Evolutionary conservation across 495 filamentous ascomycete genomes (phyloP).

Genomic region (Mycothermus thermophilus): DNA sequence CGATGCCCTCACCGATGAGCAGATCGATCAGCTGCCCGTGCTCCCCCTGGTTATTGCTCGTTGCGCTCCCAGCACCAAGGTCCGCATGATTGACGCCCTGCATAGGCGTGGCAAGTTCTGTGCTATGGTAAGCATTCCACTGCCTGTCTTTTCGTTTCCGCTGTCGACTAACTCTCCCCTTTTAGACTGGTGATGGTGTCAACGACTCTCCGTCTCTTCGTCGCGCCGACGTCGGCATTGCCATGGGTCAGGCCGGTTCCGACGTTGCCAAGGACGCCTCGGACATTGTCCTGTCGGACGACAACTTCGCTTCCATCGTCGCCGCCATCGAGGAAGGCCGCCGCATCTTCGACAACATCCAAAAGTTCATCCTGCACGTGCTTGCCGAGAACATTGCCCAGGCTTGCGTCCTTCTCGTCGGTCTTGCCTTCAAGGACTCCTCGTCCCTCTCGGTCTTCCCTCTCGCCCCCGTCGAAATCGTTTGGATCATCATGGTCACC

Average conservation of each 20-base stretch:
- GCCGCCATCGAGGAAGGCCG: conserved; percentile 60
- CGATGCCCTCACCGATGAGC: conserved; percentile 40
- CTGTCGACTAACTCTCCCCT: neutral
- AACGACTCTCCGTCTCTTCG: conserved; percentile 71
- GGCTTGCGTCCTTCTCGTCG: conserved; percentile 55
- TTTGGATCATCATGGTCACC: conserved; percentile 70
- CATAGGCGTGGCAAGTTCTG: conserved; percentile 44
- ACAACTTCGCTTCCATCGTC: conserved; percentile 71
- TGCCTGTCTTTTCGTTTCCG: too few species aligned
- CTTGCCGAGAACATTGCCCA: conserved; percentile 63
- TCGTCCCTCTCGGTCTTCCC: conserved; percentile 56
- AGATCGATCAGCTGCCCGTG: conserved; percentile 44
- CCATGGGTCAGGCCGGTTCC: conserved; percentile 69
- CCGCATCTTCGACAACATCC: conserved; percentile 68
- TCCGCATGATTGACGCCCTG: conserved; percentile 53
- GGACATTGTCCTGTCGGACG: conserved; percentile 76
- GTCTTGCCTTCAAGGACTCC: conserved; percentile 56
- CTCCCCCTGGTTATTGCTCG: conserved; percentile 52
- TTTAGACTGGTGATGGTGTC: conserved; percentile 57
- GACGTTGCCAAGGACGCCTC: conserved; percentile 81
- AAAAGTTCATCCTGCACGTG: conserved; percentile 67
- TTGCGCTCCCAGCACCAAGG: conserved; percentile 52
- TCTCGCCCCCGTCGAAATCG: conserved; percentile 56
- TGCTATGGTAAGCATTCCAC: conserved; percentile 34
- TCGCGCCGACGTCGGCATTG: conserved; percentile 70